These are phyloP conservation scores for Blastocystis sp. DNA, from an alignment of 352 stramenopile species.

Conservation along the genomic window DNA sequence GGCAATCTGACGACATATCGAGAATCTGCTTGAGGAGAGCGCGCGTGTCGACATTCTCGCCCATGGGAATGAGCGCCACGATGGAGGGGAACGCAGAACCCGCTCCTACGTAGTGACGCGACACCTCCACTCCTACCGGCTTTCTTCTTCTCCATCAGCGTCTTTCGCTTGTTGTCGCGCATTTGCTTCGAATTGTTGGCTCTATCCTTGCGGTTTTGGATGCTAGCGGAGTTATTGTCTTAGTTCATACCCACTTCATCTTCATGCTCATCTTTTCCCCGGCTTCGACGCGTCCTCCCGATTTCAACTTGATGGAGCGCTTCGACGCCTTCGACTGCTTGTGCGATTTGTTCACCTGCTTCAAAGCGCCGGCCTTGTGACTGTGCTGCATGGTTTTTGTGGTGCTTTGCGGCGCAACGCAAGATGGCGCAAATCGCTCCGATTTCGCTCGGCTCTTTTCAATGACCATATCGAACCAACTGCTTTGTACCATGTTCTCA, in stretches of 20 bases:
- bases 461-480: no score
- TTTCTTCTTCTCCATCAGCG: slow-evolving; percentile 72
- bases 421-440: no score
- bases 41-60: slow-evolving; percentile 40
- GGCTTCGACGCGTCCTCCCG: slow-evolving; percentile 74
- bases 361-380: slow-evolving; percentile 73
- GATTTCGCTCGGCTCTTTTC: no score
- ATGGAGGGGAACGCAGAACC: slow-evolving; percentile 38
- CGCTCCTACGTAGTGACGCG: slow-evolving; percentile 11
- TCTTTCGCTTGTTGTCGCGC: slow-evolving; percentile 72
- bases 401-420: not conserved
- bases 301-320: slow-evolving; percentile 72
- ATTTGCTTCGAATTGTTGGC: slow-evolving; percentile 73
- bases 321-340: slow-evolving; percentile 76
- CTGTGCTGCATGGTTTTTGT: slow-evolving; percentile 70
- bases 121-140: slow-evolving; percentile 73
- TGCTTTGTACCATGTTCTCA: slow-evolving; percentile 30
- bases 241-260: slow-evolving; percentile 34
- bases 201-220: slow-evolving; percentile 74
- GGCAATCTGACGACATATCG: slow-evolving; percentile 37
- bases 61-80: slow-evolving; percentile 58
- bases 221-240: slow-evolving; percentile 48
- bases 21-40: slow-evolving; percentile 21
- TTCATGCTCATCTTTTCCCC: slow-evolving; percentile 4
- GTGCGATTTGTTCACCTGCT: slow-evolving; percentile 78